phyloP scores from a whole-genome alignment of 805 yeast genomes.

The Candida boleticola region DNA sequence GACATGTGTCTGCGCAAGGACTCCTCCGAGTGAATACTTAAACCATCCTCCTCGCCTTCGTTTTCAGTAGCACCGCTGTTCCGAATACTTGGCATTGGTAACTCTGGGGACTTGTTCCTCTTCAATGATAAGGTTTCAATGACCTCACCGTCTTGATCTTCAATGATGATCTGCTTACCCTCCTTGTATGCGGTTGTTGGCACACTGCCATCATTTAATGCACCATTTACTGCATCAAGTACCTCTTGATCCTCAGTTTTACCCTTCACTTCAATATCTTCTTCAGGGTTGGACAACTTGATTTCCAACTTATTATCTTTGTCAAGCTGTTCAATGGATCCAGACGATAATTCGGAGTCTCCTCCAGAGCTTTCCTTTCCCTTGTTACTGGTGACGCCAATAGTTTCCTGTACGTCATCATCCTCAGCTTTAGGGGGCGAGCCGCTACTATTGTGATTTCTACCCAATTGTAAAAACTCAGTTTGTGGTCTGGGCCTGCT shows the following conservation, averaged over 20 bases:
- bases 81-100: not conserved
- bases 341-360: constrained; percentile 8
- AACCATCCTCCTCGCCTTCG: constrained; percentile 10
- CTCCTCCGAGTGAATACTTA: constrained; percentile 38
- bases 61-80: not conserved
- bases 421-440: constrained; percentile 13
- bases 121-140: constrained; percentile 50
- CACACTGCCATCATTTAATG: no score
- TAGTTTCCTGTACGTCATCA: constrained; percentile 9
- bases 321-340: not conserved
- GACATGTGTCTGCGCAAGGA: constrained; percentile 39
- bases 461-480: constrained; percentile 41
- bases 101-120: constrained; percentile 9
- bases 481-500: constrained; percentile 34
- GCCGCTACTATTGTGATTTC: constrained; percentile 2
- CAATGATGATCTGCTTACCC: constrained; percentile 69
- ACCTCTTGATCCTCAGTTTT: not conserved
- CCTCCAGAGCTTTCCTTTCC: constrained; percentile 7
- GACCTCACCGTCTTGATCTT: constrained; percentile 82
- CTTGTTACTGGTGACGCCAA: constrained; percentile 6
- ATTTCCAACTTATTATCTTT: not conserved
- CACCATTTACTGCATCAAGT: constrained; percentile 1
- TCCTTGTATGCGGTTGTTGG: constrained; percentile 53
- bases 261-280: constrained; percentile 1
- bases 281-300: not conserved